Percentiles rank a stretch among this genome's conserved stretches.
Conservation (phyloP, 164 flowering plant species). For the Vitis rupestris region DNA sequence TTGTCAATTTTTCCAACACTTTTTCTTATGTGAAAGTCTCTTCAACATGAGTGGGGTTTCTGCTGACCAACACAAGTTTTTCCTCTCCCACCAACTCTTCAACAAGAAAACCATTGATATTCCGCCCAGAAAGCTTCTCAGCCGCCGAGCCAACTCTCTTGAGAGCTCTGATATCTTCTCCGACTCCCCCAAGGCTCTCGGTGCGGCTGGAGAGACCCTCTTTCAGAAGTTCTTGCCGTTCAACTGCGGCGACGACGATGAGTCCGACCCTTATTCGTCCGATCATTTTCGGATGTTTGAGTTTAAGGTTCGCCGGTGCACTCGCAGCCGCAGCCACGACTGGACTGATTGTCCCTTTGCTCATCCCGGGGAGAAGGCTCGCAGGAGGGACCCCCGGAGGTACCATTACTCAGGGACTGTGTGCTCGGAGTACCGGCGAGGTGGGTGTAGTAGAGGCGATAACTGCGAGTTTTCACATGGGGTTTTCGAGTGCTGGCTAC, state of each 20-base stretch:
- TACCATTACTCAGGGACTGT: constrained; percentile 61
- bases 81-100: constrained; percentile 23
- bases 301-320: constrained; percentile 81
- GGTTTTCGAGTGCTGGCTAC: constrained; percentile 92
- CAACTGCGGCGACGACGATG: constrained; percentile 23
- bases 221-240: constrained; percentile 37
- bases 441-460: constrained; percentile 70
- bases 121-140: constrained; percentile 53
- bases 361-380: constrained; percentile 93
- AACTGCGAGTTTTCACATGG: constrained; percentile 85
- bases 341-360: constrained; percentile 99
- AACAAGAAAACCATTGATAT: constrained; percentile 37
- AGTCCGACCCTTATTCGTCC: constrained; percentile 51
- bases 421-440: constrained; percentile 72
- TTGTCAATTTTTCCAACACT: too few relatives aligned
- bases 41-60: constrained; percentile 45
- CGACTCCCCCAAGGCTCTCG: constrained; percentile 19
- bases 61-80: constrained; percentile 35
- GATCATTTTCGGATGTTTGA: constrained; percentile 89
- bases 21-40: too few relatives aligned
- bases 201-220: constrained; percentile 11
- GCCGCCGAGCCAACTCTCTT: constrained; percentile 9
- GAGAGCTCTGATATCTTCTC: not conserved
- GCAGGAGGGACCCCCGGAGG: constrained; percentile 73
- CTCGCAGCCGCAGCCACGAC: constrained; percentile 83